Evolutionary conservation across 306 rosid species (phyloP), one percentile per base, ranked within the genome.

Genomic region (Amphicarpaea edgeworthii): DNA sequence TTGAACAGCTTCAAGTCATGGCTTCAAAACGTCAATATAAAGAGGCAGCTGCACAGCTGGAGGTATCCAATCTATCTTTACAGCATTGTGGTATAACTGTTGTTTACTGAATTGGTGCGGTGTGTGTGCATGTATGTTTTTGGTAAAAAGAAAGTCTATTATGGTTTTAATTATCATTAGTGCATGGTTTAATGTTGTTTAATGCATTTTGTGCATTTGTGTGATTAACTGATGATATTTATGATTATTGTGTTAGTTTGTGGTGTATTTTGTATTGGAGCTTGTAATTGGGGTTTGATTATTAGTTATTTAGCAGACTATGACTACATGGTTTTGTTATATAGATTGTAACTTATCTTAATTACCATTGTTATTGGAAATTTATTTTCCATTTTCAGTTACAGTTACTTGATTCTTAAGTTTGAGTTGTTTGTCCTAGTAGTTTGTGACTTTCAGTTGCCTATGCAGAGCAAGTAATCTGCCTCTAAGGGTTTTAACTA

Each of bases 1-100:
- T 95, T 80, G 99, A 95, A 86, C 99, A 95, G 86, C 99, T 95
- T 77, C 99, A 95, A 87, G 89, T 90, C 41, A 89, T 95, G 99
- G 97, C 99, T 88, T 95, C 99, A 17, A 95, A 92, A 73, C 91
- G 97, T 49, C 98, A 95, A 64, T 95, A 95, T 84, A 95, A 90
- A 76, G 97, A 92, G 85, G 97, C 96, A 68, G 97, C 97, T 80
- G 93, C 97, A n/a, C 99, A 95, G 80, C 79, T 95, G 83, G 99
- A 95, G 99, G 99, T 95, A 80, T 43, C 72, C 17, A 26, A 50
- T 34, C 40, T 72, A 51, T 62, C 58, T 4, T 40, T 71, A 2
- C 32, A 11, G 53, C 55, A 51, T 49, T 7, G 72, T 10, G 47
- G 9, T 34, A 34, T 7, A 14, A 76, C 19, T 66, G 6, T 24